These are phyloP conservation scores for Amyloporia xantha DNA, from an alignment of 768 basidiomycete species.

Conservation along the genomic window DNA sequence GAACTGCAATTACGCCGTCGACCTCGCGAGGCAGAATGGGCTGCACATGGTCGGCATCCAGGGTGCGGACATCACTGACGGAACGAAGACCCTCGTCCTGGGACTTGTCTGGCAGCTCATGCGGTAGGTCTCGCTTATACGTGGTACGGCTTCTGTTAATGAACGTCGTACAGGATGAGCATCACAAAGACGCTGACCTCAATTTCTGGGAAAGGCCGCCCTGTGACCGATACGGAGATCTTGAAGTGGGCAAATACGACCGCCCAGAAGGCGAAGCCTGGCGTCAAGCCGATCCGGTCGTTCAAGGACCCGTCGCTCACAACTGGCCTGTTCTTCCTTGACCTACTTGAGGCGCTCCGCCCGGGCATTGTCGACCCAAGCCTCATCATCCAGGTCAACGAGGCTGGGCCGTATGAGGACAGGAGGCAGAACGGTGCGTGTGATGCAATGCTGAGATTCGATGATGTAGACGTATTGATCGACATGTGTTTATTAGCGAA, in stretches of 20 bases:
- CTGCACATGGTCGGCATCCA: conserved; percentile 98
- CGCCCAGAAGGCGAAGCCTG: conserved; percentile 62
- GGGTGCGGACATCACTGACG: conserved; percentile 95
- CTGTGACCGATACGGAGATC: conserved; percentile 89
- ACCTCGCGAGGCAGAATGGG: conserved; percentile 85
- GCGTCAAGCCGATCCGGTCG: conserved; percentile 64
- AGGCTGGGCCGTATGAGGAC: conserved; percentile 72
- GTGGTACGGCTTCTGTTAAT: not conserved
- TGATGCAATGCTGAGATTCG: not conserved
- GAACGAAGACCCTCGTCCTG: conserved; percentile 84
- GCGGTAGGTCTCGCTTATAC: conserved; percentile 48
- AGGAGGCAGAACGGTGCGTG: conserved; percentile 83
- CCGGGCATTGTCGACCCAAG: conserved; percentile 94
- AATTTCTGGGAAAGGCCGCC: conserved; percentile 66
- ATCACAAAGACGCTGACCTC: conserved; percentile 85
- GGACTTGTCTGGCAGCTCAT: conserved; percentile 98
- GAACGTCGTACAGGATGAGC: conserved; percentile 49
- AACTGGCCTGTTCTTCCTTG: conserved; percentile 88
- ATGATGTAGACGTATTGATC: not conserved
- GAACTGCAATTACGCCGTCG: conserved; percentile 95
- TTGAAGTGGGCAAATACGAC: conserved; percentile 94
- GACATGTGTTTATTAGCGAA: conserved; percentile 64
- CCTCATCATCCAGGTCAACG: conserved; percentile 59
- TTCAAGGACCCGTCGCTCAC: conserved; percentile 92
- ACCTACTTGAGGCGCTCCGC: conserved; percentile 82